Evolutionary conservation across 495 filamentous ascomycete species (phyloP).

Genomic region (Aspergillus steynii): DNA sequence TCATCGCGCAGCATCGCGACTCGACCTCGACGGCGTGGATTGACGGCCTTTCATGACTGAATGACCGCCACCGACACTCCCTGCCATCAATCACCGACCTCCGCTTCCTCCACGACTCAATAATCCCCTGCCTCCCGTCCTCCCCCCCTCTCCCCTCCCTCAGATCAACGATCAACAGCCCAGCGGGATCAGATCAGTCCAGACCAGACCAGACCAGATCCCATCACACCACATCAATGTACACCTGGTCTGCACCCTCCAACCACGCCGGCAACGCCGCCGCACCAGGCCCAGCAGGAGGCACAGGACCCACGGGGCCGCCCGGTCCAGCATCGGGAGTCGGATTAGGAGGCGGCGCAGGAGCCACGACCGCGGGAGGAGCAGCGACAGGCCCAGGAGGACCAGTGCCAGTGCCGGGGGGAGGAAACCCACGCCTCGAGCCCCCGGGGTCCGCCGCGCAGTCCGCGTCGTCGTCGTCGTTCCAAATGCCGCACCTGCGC

Average conservation of each 20-base stretch:
- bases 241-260: conserved; percentile 24
- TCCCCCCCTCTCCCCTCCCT: too few species aligned
- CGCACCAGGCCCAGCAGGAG: neutral
- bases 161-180: neutral
- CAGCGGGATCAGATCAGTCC: too few species aligned
- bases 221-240: conserved; percentile 19
- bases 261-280: conserved; percentile 4
- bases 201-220: neutral
- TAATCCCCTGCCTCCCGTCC: neutral
- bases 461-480: conserved; percentile 16
- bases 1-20: neutral
- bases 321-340: neutral
- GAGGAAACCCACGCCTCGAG: neutral
- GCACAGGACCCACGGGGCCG: neutral
- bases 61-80: too few species aligned
- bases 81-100: neutral
- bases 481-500: conserved; percentile 26
- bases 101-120: neutral
- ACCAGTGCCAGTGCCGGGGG: too few species aligned
- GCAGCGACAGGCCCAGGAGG: too few species aligned
- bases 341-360: neutral
- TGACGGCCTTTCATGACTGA: too few species aligned
- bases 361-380: neutral
- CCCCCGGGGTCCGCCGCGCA: neutral
- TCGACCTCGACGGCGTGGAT: too few species aligned